Evolutionary conservation across 2,329 filamentous ascomycete genomes (phyloP).

Genomic region (Alternaria viburni): DNA sequence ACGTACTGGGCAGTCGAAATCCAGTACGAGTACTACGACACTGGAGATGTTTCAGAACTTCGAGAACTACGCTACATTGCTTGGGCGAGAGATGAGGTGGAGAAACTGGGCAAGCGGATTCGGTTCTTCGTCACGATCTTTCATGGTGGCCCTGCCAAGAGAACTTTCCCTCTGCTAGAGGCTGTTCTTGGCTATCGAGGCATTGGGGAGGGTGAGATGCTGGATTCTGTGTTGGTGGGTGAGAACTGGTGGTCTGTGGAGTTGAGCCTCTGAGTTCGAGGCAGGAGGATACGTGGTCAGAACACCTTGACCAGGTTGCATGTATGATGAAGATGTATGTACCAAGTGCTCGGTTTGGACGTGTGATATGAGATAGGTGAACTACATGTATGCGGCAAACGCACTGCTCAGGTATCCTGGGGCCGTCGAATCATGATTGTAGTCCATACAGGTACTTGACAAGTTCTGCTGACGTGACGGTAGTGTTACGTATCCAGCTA

Average conservation of each 20-base stretch:
- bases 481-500: background rate
- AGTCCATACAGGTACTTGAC: background rate
- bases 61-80: background rate
- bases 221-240: background rate
- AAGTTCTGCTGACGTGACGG: background rate
- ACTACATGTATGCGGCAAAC: background rate
- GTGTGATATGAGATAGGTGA: background rate
- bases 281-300: background rate
- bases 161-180: background rate
- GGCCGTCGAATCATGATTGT: background rate
- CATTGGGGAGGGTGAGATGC: background rate
- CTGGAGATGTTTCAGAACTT: background rate
- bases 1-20: background rate
- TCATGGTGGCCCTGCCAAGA: background rate
- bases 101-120: background rate
- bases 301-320: background rate
- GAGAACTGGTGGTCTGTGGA: background rate
- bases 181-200: background rate
- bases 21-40: background rate
- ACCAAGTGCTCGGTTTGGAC: background rate
- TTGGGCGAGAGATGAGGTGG: background rate
- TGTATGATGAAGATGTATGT: background rate
- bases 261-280: background rate
- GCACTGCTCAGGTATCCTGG: background rate
- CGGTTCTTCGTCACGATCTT: background rate